Conservation (phyloP, 208 protist genomes). For the Porcisia deanei region DNA sequence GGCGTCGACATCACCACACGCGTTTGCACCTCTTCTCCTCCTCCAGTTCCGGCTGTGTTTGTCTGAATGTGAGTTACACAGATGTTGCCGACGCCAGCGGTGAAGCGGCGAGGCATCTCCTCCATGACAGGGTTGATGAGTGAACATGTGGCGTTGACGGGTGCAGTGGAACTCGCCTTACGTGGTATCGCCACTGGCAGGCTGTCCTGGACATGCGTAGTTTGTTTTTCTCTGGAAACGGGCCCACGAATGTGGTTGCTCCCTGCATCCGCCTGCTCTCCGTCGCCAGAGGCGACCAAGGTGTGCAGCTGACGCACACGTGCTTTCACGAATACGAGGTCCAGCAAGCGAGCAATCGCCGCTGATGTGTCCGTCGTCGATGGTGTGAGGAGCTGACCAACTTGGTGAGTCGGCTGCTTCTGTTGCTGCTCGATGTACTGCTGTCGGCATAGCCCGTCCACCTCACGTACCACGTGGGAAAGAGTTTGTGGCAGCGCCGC, state of each 20-base stretch:
- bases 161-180: too few species aligned
- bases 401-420: conserved; percentile 7
- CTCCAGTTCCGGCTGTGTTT: too few species aligned
- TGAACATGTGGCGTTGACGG: too few species aligned
- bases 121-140: too few species aligned
- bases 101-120: too few species aligned
- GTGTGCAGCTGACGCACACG: conserved; percentile 9
- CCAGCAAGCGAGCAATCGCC: conserved; percentile 10
- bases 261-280: background rate
- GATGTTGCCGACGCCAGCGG: too few species aligned
- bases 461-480: background rate
- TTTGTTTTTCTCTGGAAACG: too few species aligned
- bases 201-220: background rate
- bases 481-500: background rate
- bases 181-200: background rate
- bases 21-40: background rate
- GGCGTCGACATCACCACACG: too few species aligned
- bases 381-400: conserved; percentile 13
- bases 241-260: background rate
- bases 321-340: conserved; percentile 10
- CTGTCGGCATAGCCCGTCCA: conserved; percentile 1
- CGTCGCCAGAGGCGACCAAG: too few species aligned
- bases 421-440: conserved; percentile 4
- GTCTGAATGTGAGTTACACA: too few species aligned
- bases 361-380: conserved; percentile 10